Conservation (phyloP, 208 protist genomes). For the Trypanosoma platydactyli region DNA sequence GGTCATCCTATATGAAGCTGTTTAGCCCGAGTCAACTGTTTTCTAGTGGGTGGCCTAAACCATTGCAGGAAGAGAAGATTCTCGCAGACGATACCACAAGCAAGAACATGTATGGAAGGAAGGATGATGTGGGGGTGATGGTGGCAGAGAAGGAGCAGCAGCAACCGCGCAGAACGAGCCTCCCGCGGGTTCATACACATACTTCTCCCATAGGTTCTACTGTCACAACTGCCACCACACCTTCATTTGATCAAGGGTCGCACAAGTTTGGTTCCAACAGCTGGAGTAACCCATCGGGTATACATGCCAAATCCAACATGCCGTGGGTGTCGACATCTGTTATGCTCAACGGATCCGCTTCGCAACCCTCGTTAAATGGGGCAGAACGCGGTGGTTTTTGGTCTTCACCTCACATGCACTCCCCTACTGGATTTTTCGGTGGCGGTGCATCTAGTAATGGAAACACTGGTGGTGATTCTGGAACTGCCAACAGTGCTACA, state of each 20-base stretch:
- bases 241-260: slow-evolving; percentile 1
- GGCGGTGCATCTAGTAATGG: neutral
- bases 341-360: neutral
- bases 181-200: slow-evolving; percentile 4
- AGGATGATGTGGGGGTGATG: neutral
- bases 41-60: neutral
- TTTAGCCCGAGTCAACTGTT: slow-evolving; percentile 9
- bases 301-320: slow-evolving; percentile 2
- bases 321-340: slow-evolving; percentile 4
- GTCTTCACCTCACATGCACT: slow-evolving; percentile 13
- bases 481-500: slow-evolving; percentile 2
- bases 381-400: slow-evolving; percentile 1
- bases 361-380: neutral
- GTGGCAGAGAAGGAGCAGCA: neutral
- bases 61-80: neutral
- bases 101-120: neutral
- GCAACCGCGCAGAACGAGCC: slow-evolving; percentile 25
- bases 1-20: slow-evolving; percentile 23
- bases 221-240: neutral
- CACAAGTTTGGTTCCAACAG: slow-evolving; percentile 6
- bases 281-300: slow-evolving; percentile 13
- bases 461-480: neutral
- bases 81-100: slow-evolving; percentile 1
- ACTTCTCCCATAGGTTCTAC: neutral
- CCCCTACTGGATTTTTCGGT: slow-evolving; percentile 17